Evolutionary conservation across 768 basidiomycete species (phyloP), one percentile per base, ranked within the genome.

Genomic region (Holtermannia corniformis): DNA sequence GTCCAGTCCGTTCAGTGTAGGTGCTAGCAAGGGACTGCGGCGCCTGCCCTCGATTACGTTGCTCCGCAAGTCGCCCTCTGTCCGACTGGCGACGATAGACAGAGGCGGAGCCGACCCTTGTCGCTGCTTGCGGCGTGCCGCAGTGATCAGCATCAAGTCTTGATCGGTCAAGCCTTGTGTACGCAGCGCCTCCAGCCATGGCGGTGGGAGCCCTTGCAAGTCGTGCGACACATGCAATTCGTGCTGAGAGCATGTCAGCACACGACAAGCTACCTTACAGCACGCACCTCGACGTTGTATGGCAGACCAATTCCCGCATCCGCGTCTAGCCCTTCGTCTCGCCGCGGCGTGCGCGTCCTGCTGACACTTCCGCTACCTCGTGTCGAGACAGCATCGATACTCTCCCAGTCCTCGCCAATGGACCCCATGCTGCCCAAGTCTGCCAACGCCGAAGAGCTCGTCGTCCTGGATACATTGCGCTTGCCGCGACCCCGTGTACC

Each of bases 211-310:
- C 26, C 54, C 57, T 3, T 52, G 55, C 12, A 67, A 47, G 28
- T 60, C 59, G 1, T 58, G 59, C 10, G 59, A 57, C 5, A 67
- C 58, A 44, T 67, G 65, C 2, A 67, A 50, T 21, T 64, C 65
- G 44, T 67, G 65, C 65, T 67, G 57, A 28, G 24, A 22, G 12
- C 27, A 25, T 32, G 44, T 53, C 44, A 56, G 46, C 27, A 41
- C 14, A 2, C 20, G 44, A 7, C 24, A 1, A 32, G 4, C 16
- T 47, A 37, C 47, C 27, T 50, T 28, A n/a, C 16, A 49, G 25
- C 21, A 59, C 63, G 52, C 47, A 67, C 65, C 23, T 47, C 57
- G 23, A 64, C 54, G 20, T 64, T 61, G 52, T 61, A 67, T 1
- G 65, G 65, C 32, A 52, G 27, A 5, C 58, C 57, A 5, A 67